Evolutionary conservation across 768 basidiomycete genomes (phyloP).

Genomic region (Pulveroboletus sp.): DNA sequence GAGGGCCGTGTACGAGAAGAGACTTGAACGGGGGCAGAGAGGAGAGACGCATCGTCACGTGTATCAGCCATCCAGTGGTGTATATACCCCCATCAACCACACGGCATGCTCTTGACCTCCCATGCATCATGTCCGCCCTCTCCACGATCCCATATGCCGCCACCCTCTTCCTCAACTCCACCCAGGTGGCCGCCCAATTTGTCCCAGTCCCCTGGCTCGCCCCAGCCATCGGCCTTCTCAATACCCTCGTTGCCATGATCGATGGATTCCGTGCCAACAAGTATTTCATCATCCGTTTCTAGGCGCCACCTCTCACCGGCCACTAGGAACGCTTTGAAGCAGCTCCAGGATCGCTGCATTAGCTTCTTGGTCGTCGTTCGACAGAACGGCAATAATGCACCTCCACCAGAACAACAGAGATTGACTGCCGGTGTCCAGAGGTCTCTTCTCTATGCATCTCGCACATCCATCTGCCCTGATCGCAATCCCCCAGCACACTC

Average conservation of each 20-base stretch:
- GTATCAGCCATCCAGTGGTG: conserved; percentile 19
- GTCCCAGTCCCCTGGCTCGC: conserved; percentile 45
- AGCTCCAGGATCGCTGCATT: conserved; percentile 45
- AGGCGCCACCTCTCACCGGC: conserved; percentile 1
- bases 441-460: conserved; percentile 12
- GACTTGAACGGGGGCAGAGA: conserved; percentile 51
- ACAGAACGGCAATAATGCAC: conserved; percentile 28
- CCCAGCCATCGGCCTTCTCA: conserved; percentile 39
- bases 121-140: conserved; percentile 11
- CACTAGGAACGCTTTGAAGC: conserved; percentile 38
- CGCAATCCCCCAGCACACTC: conserved; percentile 25
- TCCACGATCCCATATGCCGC: conserved; percentile 11
- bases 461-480: conserved; percentile 6
- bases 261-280: conserved; percentile 46
- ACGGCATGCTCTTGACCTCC: background rate
- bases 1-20: conserved; percentile 59
- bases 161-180: conserved; percentile 18
- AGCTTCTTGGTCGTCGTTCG: conserved; percentile 37
- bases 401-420: conserved; percentile 28
- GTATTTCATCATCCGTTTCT: conserved; percentile 24
- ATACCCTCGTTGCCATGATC: conserved; percentile 42
- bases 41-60: conserved; percentile 37
- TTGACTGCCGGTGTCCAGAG: conserved; percentile 32
- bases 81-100: background rate
- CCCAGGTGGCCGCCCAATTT: conserved; percentile 45